Evolutionary conservation across 2,329 filamentous ascomycete species (phyloP).

Genomic region (Ophidiomyces ophidiicola): DNA sequence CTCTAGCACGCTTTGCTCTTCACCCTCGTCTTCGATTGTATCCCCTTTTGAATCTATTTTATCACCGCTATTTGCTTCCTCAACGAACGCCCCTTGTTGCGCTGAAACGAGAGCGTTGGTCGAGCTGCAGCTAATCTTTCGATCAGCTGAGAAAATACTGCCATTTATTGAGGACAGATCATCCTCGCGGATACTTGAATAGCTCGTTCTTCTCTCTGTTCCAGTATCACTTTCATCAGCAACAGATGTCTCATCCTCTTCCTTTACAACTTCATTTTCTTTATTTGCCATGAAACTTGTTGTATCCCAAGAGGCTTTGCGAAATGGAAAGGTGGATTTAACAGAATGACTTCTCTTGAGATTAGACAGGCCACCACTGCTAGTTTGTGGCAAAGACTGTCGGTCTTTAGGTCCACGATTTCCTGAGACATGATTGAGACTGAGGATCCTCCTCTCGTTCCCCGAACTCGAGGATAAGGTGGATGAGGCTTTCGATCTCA

Average conservation of each 20-base stretch:
- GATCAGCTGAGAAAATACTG: conserved; percentile 30
- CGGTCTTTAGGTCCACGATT: conserved; percentile 40
- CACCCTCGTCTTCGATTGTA: conserved; percentile 14
- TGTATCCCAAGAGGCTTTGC: conserved; percentile 60
- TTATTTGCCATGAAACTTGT: conserved; percentile 39
- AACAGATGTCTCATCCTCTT: conserved; percentile 44
- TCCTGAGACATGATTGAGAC: conserved; percentile 76
- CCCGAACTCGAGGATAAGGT: conserved; percentile 38
- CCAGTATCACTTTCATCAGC: conserved; percentile 40
- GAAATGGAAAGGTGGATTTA: conserved; percentile 47
- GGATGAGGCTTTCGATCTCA: conserved; percentile 30
- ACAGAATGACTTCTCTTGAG: conserved; percentile 70
- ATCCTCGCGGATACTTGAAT: conserved; percentile 32
- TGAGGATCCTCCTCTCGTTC: conserved; percentile 67
- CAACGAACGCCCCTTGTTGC: conserved; percentile 19
- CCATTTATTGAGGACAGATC: conserved; percentile 31
- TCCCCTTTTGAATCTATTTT: conserved; percentile 11
- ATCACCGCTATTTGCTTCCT: conserved; percentile 16
- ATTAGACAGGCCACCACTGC: conserved; percentile 38
- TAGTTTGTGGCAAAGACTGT: conserved; percentile 21
- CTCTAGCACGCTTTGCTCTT: conserved; percentile 16
- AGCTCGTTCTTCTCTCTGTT: conserved; percentile 36
- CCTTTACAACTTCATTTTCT: conserved; percentile 52
- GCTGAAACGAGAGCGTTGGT: conserved; percentile 25
- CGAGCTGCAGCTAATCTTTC: conserved; percentile 32